These are phyloP conservation scores for Trichoderma guizhouense DNA, from an alignment of 2,329 filamentous ascomycete species.

Conservation along the genomic window DNA sequence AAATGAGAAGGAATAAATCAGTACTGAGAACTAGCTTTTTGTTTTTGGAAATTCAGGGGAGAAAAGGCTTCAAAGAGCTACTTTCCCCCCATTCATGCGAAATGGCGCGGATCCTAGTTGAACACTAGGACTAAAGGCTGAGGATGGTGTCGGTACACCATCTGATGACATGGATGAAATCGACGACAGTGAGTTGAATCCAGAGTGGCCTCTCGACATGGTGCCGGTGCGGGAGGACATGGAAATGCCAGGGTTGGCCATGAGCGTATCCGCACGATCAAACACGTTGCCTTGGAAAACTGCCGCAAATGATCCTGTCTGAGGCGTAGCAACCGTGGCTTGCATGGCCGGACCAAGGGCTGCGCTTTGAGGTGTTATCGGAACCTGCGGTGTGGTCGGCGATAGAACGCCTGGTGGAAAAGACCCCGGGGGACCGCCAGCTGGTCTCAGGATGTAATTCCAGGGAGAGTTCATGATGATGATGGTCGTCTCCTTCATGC, in stretches of 20 bases:
- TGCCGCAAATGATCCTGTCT: conserved; percentile 53
- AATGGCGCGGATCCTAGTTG: conserved; percentile 32
- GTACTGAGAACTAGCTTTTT: background rate
- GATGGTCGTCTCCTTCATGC: conserved; percentile 74
- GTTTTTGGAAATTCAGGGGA: too few relatives aligned
- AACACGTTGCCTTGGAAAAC: conserved; percentile 59
- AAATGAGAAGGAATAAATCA: background rate
- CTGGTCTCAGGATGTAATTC: conserved; percentile 42
- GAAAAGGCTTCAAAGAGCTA: conserved; percentile 32
- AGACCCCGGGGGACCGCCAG: background rate
- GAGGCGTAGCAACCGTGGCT: conserved; percentile 75
- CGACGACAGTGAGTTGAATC: conserved; percentile 39
- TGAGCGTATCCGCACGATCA: conserved; percentile 56
- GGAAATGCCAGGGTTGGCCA: conserved; percentile 56
- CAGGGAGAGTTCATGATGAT: conserved; percentile 63
- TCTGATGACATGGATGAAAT: conserved; percentile 42
- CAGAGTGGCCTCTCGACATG: conserved; percentile 41
- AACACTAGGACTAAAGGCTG: conserved; percentile 32
- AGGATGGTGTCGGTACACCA: conserved; percentile 31
- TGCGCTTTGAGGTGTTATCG: conserved; percentile 85
- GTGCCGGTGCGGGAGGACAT: conserved; percentile 52
- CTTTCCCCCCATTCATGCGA: conserved; percentile 38
- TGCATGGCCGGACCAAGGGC: conserved; percentile 87
- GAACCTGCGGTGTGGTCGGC: conserved; percentile 37
- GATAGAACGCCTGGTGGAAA: conserved; percentile 12